Base-by-base conservation (phyloP, 1,284 basidiomycete species). In the Melanopsichium pennsylvanicum region DNA sequence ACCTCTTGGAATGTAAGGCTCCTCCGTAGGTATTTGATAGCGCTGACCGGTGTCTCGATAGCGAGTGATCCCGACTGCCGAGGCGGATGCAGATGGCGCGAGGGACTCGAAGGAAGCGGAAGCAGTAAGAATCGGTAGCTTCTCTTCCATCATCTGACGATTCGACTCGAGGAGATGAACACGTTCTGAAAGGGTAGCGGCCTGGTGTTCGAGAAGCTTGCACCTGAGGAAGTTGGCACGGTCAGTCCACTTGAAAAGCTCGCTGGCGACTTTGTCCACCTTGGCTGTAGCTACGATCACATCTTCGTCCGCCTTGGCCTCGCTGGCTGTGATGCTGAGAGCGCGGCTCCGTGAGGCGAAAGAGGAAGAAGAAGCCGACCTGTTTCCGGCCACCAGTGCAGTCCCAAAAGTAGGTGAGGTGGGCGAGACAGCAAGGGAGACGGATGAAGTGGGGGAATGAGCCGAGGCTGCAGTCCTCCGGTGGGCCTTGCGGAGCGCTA, bases 191-290 rank as follows among this genome's bases (percentile, higher is more conserved):
- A 76, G 67, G 12, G 70, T 61, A 32, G 59, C 67, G 7, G 72
- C 69, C 39, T 75, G 70, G 31, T 76, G 74, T 42, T 76, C 72
- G 22, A 74, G 67, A 8, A 76, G 45, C 38, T 35, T 58, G 33
- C 70, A 54, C 22, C 70, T 44, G 29, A 72, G 37, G 16, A 31
- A 22, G n/a, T 47, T 45, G 27, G 70, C 71, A 15, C 59, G 49
- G 3, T 74, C 72, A 2, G 41, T 44, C 44, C 64, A 50, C 18
- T 51, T 59, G 44, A 75, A 43, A 38, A 76, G 60, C 35, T 72
- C 70, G 37, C 57, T 55, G 32, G 64, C 55, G 21, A 70, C 68
- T 32, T 49, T 57, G 57, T 76, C 74, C 35, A 72, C 69, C 44
- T 71, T 72, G 18, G 51, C 59, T 6, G 64, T 67, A 10, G 73